Conservation (phyloP, 2,329 filamentous ascomycete species). For the Neonectria ditissima region DNA sequence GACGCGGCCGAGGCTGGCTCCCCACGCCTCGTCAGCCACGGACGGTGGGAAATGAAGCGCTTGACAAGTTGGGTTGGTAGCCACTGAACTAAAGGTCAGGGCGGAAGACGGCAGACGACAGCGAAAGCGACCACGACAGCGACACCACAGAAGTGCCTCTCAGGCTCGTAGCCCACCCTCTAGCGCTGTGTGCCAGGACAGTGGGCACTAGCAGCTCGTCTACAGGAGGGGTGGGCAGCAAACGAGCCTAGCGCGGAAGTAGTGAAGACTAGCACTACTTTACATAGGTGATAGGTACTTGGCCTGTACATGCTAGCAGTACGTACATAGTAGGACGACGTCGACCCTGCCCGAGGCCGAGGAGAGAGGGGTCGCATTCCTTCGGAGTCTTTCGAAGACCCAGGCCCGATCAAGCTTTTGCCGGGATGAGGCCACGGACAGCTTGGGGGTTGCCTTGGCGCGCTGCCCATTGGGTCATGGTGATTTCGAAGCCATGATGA, state of each 20-base stretch:
- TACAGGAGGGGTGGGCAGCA: slow-evolving; percentile 17
- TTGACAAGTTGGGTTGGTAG: slow-evolving; percentile 27
- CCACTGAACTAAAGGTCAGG: slow-evolving; percentile 28
- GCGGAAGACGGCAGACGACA: slow-evolving; percentile 23
- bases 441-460: slow-evolving; percentile 15
- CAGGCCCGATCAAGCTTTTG: slow-evolving; percentile 26
- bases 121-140: slow-evolving; percentile 17
- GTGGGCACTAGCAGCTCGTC: slow-evolving; percentile 33
- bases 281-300: too few species aligned
- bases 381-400: slow-evolving; percentile 16
- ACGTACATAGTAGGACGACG: slow-evolving; percentile 10
- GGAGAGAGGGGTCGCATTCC: slow-evolving; percentile 28
- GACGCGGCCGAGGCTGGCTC: slow-evolving; percentile 40
- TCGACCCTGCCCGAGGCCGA: slow-evolving; percentile 4
- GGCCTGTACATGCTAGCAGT: too few species aligned
- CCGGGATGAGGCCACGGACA: slow-evolving; percentile 16
- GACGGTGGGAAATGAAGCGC: slow-evolving; percentile 43
- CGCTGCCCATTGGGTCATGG: slow-evolving; percentile 11
- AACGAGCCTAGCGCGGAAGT: slow-evolving; percentile 14
- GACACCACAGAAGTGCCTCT: slow-evolving; percentile 41
- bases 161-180: slow-evolving; percentile 38
- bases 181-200: slow-evolving; percentile 37
- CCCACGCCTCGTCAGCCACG: slow-evolving; percentile 38
- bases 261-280: slow-evolving; percentile 12
- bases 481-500: neutral